A percentile compares a stretch with the other conserved stretches of the same genome.
phyloP scores from a whole-genome alignment of 2,329 filamentous ascomycete genomes.

The Aaosphaeria arxii region DNA sequence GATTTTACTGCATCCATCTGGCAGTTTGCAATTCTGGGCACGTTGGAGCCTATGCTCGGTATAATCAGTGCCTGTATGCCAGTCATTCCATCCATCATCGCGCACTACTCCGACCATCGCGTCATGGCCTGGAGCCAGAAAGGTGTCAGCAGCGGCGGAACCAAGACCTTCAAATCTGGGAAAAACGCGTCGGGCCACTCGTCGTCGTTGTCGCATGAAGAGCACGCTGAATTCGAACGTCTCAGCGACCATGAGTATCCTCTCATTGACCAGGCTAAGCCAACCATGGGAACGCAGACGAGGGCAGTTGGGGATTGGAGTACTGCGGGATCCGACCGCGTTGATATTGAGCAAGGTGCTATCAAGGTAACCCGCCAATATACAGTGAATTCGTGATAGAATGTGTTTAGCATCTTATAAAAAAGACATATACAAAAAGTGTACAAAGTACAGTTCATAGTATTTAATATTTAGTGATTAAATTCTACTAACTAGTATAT shows the following conservation, averaged over 20 bases:
- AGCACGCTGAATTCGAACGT: no score
- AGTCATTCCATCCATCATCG: conserved; percentile 3
- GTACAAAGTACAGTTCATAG: no score
- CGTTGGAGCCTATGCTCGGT: conserved; percentile 10
- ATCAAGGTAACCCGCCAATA: background rate
- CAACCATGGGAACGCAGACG: no score
- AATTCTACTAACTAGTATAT: no score
- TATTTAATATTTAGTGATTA: no score
- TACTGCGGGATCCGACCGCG: background rate
- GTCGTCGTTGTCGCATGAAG: no score
- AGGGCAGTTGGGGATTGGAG: background rate
- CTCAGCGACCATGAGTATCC: conserved; percentile 1
- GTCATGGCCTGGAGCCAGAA: conserved; percentile 3
- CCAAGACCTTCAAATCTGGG: no score
- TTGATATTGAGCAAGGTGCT: background rate
- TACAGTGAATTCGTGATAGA: background rate
- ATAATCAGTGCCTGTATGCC: conserved; percentile 11
- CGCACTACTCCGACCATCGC: conserved; percentile 1
- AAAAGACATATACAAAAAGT: no score
- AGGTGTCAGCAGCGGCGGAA: background rate
- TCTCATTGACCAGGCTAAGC: background rate
- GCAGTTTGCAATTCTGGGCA: conserved; percentile 7
- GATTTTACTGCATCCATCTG: conserved; percentile 6
- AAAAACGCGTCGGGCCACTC: no score
- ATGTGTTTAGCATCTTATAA: no score